These are phyloP conservation scores for Prinsepia uniflora DNA, from an alignment of 306 rosid species.

Conservation along the genomic window DNA sequence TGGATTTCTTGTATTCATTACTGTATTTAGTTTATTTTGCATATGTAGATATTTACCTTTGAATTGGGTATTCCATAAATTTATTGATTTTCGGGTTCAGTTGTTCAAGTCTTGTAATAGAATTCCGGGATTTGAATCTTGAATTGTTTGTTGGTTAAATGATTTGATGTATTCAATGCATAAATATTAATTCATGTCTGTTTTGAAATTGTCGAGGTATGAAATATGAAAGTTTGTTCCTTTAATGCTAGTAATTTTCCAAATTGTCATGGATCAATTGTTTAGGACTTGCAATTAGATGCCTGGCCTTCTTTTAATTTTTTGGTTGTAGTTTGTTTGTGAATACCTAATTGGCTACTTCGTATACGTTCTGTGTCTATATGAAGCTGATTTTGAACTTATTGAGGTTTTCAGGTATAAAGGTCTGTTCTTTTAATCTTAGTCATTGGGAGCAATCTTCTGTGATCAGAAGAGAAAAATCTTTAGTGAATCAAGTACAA, in stretches of 20 bases:
- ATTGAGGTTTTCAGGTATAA: background rate
- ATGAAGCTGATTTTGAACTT: background rate
- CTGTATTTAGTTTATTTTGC: background rate
- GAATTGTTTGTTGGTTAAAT: background rate
- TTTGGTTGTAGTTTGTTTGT: background rate
- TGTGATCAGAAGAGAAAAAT: background rate
- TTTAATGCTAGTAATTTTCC: background rate
- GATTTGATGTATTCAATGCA: background rate
- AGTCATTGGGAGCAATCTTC: background rate
- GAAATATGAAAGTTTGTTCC: background rate
- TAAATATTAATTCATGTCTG: background rate
- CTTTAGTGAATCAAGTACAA: constrained; percentile 2
- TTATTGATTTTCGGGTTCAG: background rate
- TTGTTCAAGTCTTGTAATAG: background rate
- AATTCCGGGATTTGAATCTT: background rate
- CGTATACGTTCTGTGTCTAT: background rate
- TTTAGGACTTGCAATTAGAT: background rate
- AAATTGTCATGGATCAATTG: background rate
- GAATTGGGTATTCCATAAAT: background rate
- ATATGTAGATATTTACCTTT: background rate
- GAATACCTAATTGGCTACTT: background rate
- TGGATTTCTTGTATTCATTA: background rate
- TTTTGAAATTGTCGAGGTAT: background rate
- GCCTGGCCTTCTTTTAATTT: background rate
- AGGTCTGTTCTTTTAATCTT: background rate